These are phyloP conservation scores for Irpex lacteus DNA, from an alignment of 1,284 basidiomycete genomes.

Conservation along the genomic window DNA sequence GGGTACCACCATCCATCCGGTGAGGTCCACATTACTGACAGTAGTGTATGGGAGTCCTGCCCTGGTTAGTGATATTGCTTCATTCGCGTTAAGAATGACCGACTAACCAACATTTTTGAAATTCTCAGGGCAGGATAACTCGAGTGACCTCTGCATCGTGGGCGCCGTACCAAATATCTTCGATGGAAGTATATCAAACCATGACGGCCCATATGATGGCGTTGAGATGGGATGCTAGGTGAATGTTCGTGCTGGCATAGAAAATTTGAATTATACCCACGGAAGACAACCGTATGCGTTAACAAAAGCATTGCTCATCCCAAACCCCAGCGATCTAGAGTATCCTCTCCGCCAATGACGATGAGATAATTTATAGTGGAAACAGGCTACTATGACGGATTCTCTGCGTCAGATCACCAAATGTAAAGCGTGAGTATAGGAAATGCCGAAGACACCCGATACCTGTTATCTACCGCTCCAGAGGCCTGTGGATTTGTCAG, in stretches of 20 bases:
- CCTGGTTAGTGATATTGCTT: conserved; percentile 30
- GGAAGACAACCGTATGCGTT: too few species aligned
- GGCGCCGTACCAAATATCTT: conserved; percentile 54
- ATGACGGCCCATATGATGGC: conserved; percentile 58
- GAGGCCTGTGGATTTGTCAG: too few species aligned
- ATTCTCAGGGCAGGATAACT: conserved; percentile 51
- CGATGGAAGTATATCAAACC: conserved; percentile 40
- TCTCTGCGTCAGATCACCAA: too few species aligned
- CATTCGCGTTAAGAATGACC: neutral
- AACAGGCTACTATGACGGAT: too few species aligned
- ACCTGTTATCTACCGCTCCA: too few species aligned
- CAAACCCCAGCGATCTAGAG: too few species aligned
- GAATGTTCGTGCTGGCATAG: neutral
- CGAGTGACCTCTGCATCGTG: conserved; percentile 45
- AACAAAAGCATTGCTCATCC: too few species aligned
- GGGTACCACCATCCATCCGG: conserved; percentile 17
- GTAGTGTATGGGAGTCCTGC: conserved; percentile 22
- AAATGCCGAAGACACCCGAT: too few species aligned
- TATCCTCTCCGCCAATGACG: too few species aligned
- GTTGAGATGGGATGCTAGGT: conserved; percentile 47
- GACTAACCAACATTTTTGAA: neutral
- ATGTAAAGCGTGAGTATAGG: too few species aligned
- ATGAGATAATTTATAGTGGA: too few species aligned
- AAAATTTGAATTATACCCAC: too few species aligned
- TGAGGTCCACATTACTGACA: conserved; percentile 19